Evolutionary conservation across 345 rosid species (phyloP), one percentile per base, ranked within the genome.

Genomic region (Aurinia saxatilis): DNA sequence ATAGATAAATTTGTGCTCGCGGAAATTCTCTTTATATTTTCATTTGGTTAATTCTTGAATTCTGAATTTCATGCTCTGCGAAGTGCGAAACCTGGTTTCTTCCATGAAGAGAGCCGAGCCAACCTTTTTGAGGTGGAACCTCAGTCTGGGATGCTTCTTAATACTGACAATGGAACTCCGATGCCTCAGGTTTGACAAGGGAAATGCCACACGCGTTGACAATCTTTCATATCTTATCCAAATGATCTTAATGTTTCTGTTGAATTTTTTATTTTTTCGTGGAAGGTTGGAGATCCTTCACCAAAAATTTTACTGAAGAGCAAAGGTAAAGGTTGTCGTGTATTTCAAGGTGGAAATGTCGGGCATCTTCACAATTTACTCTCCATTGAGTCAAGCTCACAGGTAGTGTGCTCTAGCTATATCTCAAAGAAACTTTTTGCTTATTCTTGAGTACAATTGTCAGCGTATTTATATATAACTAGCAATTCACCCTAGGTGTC

Each of bases 81-180:
- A 88, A 93, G 99, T 66, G 95, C 95, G 15, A 93, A 93, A 75
- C 99, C 99, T 18, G 83, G 99, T 19, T 93, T 93, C 73, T 93
- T 93, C 80, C 96, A 82, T 67, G 99, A 93, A 48, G 91, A 80
- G 41, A 85, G 82, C 19, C 87, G 82, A 37, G 96, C 96, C 54
- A 84, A 75, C 74, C 82, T 93, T 60, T 93, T 90, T 75, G 96
- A 90, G 84, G 97, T 93, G 73, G 97, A 87, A 69, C 86, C 75
- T 3, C 74, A 79, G 54, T 76, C 88, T 48, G 99, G 96, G 60
- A 87, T 90, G 99, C 91, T 93, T 21, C 54, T 77, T 34, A 90
- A 90, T 65, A 90, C 99, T 42, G 99, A 93, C 70, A 87, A 93
- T 73, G 99, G 97, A 62, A 84, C 91, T 64, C 91, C 99, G 51